These are phyloP conservation scores for Tetragonia tetragonoides DNA, from an alignment of 148 eudicot genomes.

Conservation along the genomic window DNA sequence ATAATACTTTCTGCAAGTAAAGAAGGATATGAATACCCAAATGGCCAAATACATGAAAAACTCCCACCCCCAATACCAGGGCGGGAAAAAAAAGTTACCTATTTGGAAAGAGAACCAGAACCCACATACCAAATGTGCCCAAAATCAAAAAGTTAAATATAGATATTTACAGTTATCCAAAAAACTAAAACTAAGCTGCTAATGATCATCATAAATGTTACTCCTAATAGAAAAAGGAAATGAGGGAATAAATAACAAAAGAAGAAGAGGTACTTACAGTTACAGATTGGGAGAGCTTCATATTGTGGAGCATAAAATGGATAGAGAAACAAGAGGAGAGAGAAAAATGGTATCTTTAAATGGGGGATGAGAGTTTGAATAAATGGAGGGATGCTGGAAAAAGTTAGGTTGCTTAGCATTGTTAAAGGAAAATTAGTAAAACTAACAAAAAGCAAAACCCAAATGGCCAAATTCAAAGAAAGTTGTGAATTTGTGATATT, in stretches of 20 bases:
- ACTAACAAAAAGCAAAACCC: not conserved
- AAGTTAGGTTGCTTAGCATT: conserved; percentile 30
- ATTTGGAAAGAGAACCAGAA: no score
- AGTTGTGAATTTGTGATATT: not conserved
- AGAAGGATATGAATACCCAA: no score
- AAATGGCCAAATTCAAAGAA: not conserved
- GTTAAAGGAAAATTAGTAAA: not conserved
- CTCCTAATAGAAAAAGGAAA: not conserved
- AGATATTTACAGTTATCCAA: not conserved
- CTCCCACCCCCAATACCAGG: no score
- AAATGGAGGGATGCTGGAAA: conserved; percentile 23
- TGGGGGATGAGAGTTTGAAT: not conserved
- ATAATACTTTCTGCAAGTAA: not conserved
- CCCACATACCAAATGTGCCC: not conserved
- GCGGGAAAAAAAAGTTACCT: no score
- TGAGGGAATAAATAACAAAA: not conserved
- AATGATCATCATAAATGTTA: conserved; percentile 5
- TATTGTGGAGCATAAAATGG: conserved; percentile 1
- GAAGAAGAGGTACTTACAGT: conserved; percentile 24
- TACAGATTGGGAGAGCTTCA: conserved; percentile 35
- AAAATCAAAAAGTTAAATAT: not conserved
- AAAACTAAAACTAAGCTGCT: not conserved
- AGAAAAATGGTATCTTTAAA: not conserved
- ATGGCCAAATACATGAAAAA: no score
- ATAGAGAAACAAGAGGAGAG: not conserved